Base-by-base conservation (phyloP, 768 basidiomycete genomes). In the Suillus paluster region DNA sequence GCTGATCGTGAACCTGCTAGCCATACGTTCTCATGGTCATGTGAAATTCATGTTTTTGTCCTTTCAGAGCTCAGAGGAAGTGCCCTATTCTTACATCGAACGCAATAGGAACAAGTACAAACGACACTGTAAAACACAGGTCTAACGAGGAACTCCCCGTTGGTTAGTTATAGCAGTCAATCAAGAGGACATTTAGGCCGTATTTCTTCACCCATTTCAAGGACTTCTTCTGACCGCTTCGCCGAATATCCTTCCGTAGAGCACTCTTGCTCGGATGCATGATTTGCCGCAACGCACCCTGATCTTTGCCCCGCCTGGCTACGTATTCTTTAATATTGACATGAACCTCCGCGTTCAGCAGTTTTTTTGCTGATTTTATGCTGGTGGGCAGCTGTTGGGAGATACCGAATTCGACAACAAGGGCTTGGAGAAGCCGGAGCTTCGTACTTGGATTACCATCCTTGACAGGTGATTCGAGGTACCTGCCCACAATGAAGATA, bases 401-500 rank as follows among this genome's bases (percentile, higher is more conserved):
- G 57, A 83, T 77, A n/a, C 91, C 91, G n/a, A 93, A 80, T 75
- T 93, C 92, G 63, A 92, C 79, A 66, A 91, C 86, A 62, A 93
- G 82, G 0, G 90, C 86, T 61, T 92, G 91, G 7, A 92, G 79
- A 42, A 93, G 78, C 7, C 82, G 79, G 39, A 93, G 83, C 42
- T 84, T 79, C 27, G 60, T 21, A 21, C 52, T 63, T 3, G 21
- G 21, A 38, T 23, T 9, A 0, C 57, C 59, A 30, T 61, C 63
- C 36, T 63, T 59, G 25, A 56, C 53, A 21, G 71, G 70, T 27
- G 59, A 57, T n/a, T 67, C 65, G 50, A 76, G 62, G 42, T 68
- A 66, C 42, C 73, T 73, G 36, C 57, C n/a, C 25, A 11, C 21
- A 27, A 56, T 56, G 59, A 27, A 48, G 10, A 41, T 52, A 27